A percentile compares a stretch with the other conserved stretches of the same genome.
phyloP scores from a whole-genome alignment of 805 yeast species.

The Candida khao-thaluensis region DNA sequence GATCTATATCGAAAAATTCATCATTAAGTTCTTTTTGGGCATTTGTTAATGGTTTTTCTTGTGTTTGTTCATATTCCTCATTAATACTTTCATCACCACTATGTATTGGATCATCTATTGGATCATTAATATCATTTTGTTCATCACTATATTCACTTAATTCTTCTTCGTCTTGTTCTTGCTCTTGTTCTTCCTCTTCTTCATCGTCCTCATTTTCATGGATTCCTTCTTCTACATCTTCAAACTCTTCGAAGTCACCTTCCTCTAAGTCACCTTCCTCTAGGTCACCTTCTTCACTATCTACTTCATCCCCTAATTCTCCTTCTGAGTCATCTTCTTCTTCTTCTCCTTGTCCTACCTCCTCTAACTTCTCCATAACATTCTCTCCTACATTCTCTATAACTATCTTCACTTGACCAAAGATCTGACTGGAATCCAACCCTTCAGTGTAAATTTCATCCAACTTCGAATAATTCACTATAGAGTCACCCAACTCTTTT shows the following conservation, averaged over 20 bases:
- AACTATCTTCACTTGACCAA: slow-evolving; percentile 88
- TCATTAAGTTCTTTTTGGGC: slow-evolving; percentile 54
- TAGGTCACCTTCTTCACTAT: slow-evolving; percentile 22
- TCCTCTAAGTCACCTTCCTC: not conserved
- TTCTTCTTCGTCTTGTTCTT: slow-evolving; percentile 18
- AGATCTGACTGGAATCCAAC: slow-evolving; percentile 84
- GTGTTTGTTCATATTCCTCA: slow-evolving; percentile 15
- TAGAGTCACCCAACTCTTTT: slow-evolving; percentile 58
- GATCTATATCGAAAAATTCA: slow-evolving; percentile 80
- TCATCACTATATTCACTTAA: slow-evolving; percentile 9
- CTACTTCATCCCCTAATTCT: slow-evolving; percentile 4
- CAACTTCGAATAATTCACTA: slow-evolving; percentile 56
- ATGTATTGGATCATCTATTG: not conserved
- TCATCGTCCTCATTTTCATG: slow-evolving; percentile 23
- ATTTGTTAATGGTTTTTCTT: slow-evolving; percentile 9
- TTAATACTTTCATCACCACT: not conserved
- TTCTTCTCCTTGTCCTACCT: slow-evolving; percentile 17
- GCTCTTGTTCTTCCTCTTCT: slow-evolving; percentile 20
- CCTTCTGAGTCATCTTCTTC: slow-evolving; percentile 23
- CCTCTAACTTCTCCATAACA: slow-evolving; percentile 56
- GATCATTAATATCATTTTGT: not conserved
- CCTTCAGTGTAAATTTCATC: slow-evolving; percentile 86
- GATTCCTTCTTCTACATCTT: slow-evolving; percentile 29
- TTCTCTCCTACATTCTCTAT: slow-evolving; percentile 73
- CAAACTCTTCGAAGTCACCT: slow-evolving; percentile 14